Evolutionary conservation across 2,329 filamentous ascomycete genomes (phyloP).

Genomic region (Nemania bipapillata): DNA sequence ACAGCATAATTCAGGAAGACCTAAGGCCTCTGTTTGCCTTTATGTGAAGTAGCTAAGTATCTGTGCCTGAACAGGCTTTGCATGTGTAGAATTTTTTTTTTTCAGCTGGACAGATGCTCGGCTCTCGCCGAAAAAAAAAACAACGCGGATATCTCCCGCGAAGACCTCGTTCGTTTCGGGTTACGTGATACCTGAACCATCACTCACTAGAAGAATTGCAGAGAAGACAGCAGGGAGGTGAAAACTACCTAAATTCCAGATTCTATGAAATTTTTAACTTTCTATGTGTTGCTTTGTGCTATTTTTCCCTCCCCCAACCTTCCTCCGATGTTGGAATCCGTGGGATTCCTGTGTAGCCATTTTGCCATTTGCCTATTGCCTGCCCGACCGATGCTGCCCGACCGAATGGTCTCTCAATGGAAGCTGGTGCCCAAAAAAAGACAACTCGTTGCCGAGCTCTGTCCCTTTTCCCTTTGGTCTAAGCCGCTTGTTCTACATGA

Average conservation of each 20-base stretch:
- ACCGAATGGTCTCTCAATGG: slow-evolving; percentile 19
- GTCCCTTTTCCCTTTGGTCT: slow-evolving; percentile 26
- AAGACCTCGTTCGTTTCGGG: neutral
- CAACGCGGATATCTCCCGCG: neutral
- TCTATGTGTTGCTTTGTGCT: slow-evolving; percentile 21
- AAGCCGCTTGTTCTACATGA: slow-evolving; percentile 37
- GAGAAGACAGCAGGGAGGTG: slow-evolving; percentile 12
- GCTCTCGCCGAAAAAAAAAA: slow-evolving; percentile 7
- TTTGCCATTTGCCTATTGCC: slow-evolving; percentile 10
- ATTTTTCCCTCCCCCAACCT: neutral
- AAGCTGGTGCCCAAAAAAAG: slow-evolving; percentile 33
- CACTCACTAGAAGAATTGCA: slow-evolving; percentile 1
- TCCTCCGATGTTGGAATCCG: neutral
- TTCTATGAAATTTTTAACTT: slow-evolving; percentile 28
- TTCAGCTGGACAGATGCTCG: neutral
- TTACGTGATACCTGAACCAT: neutral
- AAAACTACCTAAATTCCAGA: slow-evolving; percentile 14
- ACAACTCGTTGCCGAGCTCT: slow-evolving; percentile 28
- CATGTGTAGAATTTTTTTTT: neutral
- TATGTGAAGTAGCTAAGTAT: neutral
- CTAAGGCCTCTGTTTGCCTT: neutral
- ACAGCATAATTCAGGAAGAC: slow-evolving; percentile 8
- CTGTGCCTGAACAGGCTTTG: neutral
- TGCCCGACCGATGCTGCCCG: slow-evolving; percentile 33
- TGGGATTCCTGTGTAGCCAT: neutral